phyloP scores from a whole-genome alignment of 257 asterid species.

The Paulownia fortunei region DNA sequence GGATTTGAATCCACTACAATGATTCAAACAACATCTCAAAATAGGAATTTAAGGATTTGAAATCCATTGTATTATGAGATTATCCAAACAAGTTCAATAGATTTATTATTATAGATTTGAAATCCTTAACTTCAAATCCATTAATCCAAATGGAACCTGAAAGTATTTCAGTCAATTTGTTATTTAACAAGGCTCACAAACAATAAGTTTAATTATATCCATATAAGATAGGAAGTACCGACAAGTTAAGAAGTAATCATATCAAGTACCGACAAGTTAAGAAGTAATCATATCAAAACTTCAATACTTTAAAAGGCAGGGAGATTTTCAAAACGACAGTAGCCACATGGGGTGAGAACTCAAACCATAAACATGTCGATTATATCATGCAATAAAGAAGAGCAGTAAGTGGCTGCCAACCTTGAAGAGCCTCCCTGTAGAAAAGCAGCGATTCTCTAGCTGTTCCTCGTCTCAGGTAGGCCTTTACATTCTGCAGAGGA shows the following conservation, averaged over 20 bases:
- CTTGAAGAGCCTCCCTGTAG: constrained; percentile 87
- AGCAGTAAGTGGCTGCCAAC: constrained; percentile 39
- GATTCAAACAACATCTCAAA: too few relatives aligned
- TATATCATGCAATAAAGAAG: constrained; percentile 16
- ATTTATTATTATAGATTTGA: too few relatives aligned
- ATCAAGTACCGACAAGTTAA: neutral
- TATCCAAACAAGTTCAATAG: too few relatives aligned
- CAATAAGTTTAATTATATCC: neutral
- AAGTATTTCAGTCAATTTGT: neutral
- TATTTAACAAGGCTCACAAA: neutral
- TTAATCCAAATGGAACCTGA: too few relatives aligned
- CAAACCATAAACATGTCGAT: constrained; percentile 3
- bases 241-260: too few relatives aligned
- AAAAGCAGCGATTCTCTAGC: constrained; percentile 73
- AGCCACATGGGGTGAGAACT: neutral
- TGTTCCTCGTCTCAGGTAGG: constrained; percentile 82
- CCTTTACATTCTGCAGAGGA: constrained; percentile 70
- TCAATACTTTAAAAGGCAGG: neutral
- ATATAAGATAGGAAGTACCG: neutral
- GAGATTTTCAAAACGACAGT: neutral
- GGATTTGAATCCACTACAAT: too few relatives aligned
- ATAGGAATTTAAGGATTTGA: too few relatives aligned
- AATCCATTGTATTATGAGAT: too few relatives aligned
- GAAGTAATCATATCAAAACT: neutral
- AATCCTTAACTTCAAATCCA: too few relatives aligned